Evolutionary conservation across 768 basidiomycete species (phyloP).

Genomic region (Phaeolepiota aurea): DNA sequence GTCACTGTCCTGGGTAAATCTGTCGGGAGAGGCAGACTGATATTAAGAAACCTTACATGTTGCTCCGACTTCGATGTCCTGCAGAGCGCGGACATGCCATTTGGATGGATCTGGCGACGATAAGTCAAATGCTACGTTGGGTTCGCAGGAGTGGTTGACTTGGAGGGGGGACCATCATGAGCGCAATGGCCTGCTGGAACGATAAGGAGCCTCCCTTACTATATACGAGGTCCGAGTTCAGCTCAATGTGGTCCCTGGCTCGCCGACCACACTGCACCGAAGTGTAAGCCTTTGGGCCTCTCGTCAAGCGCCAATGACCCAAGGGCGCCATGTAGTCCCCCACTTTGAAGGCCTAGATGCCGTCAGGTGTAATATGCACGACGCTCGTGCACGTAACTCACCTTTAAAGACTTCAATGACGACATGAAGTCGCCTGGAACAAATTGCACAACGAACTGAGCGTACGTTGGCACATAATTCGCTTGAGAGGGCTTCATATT

Average conservation of each 20-base stretch:
- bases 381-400: conserved; percentile 6
- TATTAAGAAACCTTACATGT: conserved; percentile 20
- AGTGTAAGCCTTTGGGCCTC: conserved; percentile 33
- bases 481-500: too few species aligned
- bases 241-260: conserved; percentile 39
- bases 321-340: conserved; percentile 28
- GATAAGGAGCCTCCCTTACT: conserved; percentile 22
- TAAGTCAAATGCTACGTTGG: conserved; percentile 48
- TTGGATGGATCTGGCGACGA: conserved; percentile 26
- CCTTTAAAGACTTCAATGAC: conserved; percentile 25
- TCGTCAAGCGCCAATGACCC: conserved; percentile 19
- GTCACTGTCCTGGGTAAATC: conserved; percentile 25
- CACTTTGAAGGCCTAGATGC: conserved; percentile 23
- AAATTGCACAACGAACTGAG: conserved; percentile 30
- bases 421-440: conserved; percentile 26
- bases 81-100: conserved; percentile 43
- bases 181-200: background rate
- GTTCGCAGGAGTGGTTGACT: conserved; percentile 61
- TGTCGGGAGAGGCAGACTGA: conserved; percentile 6
- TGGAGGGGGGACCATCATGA: background rate
- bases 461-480: too few species aligned
- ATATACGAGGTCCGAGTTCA: conserved; percentile 55
- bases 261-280: conserved; percentile 44
- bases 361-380: background rate
- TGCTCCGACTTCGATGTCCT: conserved; percentile 25